Base-by-base conservation (phyloP, 228 moss, liverwort and hornwort species). In the Sphagnum fallax region DNA sequence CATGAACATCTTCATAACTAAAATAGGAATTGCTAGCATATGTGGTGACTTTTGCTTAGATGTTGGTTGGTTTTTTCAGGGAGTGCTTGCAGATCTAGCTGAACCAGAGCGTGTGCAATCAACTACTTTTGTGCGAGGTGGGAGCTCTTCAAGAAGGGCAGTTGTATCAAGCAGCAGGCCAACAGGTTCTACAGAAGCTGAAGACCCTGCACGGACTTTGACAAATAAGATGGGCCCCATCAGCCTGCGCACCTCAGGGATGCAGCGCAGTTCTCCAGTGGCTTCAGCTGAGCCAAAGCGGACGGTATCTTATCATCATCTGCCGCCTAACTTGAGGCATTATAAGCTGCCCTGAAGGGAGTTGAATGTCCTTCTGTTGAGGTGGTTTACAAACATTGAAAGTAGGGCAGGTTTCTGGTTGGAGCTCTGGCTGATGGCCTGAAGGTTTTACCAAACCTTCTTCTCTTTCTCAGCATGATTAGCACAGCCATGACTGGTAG, bases 261-360 rank as follows among this genome's bases (percentile, higher is more conserved):
- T 90, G 80, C 97, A 91, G 75, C 91, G 93, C 65, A 87, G 88
- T 78, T 98, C 97, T 69, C 91, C 90, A 13, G 86, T 92, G 16
- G 79, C 89, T 65, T 92, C 93, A 72, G 67, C 93, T 64, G 97
- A 98, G 75, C 91, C 97, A 70, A 98, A 93, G 85, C 88, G 93
- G 79, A 84, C 87, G 83, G 97, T 92, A 80, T 75, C 91, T 74
- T 75, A 83, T 79, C 86, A 84, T 74, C 92, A 92, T 76, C 70
- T 69, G 70, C 78, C 73, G 80, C 75, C 84, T 52, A 84, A 79
- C 75, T 8, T 55, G 55, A 55, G 55, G 55, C 32, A 32, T 32
- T 32, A 32, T 32, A 2, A 32, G 32, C 32, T 64, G 84, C 88
- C 72, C 75, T 90, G 70, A 80, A 84, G 82, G 88, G 83, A 76